Evolutionary conservation across 1,284 basidiomycete genomes (phyloP), one percentile per base, ranked within the genome.

Genomic region (Termitomyces sp.): DNA sequence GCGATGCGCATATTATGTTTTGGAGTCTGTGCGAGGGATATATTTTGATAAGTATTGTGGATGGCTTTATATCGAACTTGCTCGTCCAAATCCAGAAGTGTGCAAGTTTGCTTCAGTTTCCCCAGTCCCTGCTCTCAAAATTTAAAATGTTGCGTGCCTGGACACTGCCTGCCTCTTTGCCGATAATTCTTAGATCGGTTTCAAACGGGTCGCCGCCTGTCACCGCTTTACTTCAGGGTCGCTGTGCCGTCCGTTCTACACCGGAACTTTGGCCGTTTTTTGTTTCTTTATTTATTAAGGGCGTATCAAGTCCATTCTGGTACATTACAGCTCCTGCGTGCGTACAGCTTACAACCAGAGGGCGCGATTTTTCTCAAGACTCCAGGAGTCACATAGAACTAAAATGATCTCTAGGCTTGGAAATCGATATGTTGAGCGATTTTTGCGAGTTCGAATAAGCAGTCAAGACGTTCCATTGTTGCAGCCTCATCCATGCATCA

Each of bases 71-170:
- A 58, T 51, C 30, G 15, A 21, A 50, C 42, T 33, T 44, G 52
- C 48, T 34, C 36, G 9, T 39, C 58, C 52, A 33, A 58, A 60
- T 50, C 52, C 56, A 60, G 58, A 52, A 60, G 50, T 42, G 49
- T 53, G 44, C 57, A 50, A 56, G 52, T 55, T 58, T 56, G 42
- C 55, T 56, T n/a, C 50, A 47, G 26, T 50, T 19, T 30, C 58
- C 53, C 55, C 41, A 57, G 58, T 57, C 48, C 56, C 51, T 55
- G 13, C 8, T 34, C 33, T 34, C 33, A 53, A 41, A 51, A 28
- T 49, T 36, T 30, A 28, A 28, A 49, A 50, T 55, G 49, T 51
- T 50, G 33, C 36, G 52, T 47, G 45, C 45, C 45, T 47, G 45
- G 45, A 47, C 44, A 46, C 30, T 31, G 44, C 30, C 44, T 33